Evolutionary conservation across 2,329 filamentous ascomycete genomes (phyloP).

Genomic region (Stagonosporopsis vannaccii): DNA sequence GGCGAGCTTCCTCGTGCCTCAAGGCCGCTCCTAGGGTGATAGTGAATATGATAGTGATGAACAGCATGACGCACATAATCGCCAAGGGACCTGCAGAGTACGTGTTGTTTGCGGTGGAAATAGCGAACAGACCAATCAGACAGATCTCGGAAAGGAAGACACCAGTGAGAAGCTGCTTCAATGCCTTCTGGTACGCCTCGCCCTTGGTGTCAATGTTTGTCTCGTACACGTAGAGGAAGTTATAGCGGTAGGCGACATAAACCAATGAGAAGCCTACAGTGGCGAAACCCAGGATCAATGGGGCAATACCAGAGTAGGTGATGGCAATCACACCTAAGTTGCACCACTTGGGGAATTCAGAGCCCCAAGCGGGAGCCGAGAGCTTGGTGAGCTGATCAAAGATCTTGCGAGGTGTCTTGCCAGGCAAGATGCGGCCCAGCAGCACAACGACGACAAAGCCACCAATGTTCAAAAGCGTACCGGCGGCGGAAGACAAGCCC

Average conservation of each 20-base stretch:
- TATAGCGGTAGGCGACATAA: conserved; percentile 59
- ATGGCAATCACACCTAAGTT: conserved; percentile 56
- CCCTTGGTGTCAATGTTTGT: conserved; percentile 57
- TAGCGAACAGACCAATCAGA: conserved; percentile 57
- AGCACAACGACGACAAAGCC: conserved; percentile 84
- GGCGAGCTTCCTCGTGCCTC: conserved; percentile 37
- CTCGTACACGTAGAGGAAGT: conserved; percentile 58
- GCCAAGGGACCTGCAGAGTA: conserved; percentile 52
- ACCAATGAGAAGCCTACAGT: conserved; percentile 54
- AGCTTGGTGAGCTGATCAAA: conserved; percentile 55
- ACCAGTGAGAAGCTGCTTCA: conserved; percentile 57
- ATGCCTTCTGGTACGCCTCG: conserved; percentile 54
- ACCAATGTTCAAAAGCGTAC: conserved; percentile 74
- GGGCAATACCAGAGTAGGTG: conserved; percentile 58
- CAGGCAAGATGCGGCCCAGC: conserved; percentile 68
- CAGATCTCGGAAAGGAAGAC: conserved; percentile 59
- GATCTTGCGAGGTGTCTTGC: conserved; percentile 56
- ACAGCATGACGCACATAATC: conserved; percentile 53
- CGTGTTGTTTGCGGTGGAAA: conserved; percentile 44
- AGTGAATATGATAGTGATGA: conserved; percentile 52
- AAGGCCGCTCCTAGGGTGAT: conserved; percentile 46
- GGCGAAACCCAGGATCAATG: conserved; percentile 57
- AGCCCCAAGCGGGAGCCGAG: conserved; percentile 54
- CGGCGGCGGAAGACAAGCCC: conserved; percentile 58
- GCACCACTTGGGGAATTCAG: conserved; percentile 57